These are phyloP conservation scores for Neurospora sp. DNA, from an alignment of 495 filamentous ascomycete genomes.

Conservation along the genomic window DNA sequence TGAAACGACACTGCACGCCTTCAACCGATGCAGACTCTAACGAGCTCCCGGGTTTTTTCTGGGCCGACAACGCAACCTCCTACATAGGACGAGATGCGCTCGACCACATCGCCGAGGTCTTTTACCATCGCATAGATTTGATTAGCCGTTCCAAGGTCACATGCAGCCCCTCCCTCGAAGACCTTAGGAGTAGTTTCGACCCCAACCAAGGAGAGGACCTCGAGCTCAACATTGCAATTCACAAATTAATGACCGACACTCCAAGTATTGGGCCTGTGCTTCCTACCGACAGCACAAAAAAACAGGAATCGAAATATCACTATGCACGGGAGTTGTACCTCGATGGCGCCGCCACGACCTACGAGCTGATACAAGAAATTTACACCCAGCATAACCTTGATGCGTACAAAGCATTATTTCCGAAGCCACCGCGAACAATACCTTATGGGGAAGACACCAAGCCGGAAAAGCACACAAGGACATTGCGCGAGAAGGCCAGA, in stretches of 20 bases:
- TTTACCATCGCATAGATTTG: not conserved
- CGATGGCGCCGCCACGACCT: not conserved
- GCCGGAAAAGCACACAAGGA: not conserved
- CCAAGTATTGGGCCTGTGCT: not conserved
- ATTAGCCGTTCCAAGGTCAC: conserved; percentile 1
- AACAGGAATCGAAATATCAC: not conserved
- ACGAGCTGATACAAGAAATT: not conserved
- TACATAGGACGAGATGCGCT: conserved; percentile 10
- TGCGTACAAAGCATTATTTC: not conserved
- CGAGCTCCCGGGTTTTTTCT: conserved; percentile 3
- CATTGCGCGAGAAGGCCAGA: not conserved
- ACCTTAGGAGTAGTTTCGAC: not conserved
- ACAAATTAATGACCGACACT: conserved; percentile 3
- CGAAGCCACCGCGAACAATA: not conserved
- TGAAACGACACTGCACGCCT: conserved; percentile 14
- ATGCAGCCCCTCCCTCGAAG: conserved; percentile 2
- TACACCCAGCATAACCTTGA: not conserved
- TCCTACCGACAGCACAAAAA: not conserved
- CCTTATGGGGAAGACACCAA: not conserved
- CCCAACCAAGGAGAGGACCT: conserved; percentile 1
- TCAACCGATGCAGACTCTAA: not conserved
- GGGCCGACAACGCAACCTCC: conserved; percentile 6
- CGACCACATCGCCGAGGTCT: not conserved
- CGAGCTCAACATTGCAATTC: conserved; percentile 11
- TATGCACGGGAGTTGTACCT: not conserved